Conservation (phyloP, 1,284 basidiomycete species). For the Cryptococcus neoformans region DNA sequence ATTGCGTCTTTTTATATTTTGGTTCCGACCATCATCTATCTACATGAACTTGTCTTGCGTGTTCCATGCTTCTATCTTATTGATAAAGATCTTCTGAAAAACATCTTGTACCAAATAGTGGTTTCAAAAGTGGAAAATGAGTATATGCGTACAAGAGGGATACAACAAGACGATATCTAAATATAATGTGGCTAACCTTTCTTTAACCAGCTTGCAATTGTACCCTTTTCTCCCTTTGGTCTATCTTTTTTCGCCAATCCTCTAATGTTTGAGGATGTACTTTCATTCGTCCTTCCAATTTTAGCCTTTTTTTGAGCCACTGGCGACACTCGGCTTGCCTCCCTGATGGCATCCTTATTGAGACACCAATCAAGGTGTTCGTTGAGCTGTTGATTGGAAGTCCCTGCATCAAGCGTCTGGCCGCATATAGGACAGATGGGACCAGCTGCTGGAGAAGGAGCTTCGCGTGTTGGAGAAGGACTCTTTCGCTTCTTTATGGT, state of each 20-base stretch:
- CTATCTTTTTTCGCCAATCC: neutral
- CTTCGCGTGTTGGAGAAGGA: neutral
- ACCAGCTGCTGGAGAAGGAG: slow-evolving; percentile 15
- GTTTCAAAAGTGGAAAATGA: no score
- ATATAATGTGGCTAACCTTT: neutral
- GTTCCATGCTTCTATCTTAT: no score
- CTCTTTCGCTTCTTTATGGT: slow-evolving; percentile 8
- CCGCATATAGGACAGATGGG: slow-evolving; percentile 44
- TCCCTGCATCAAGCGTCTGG: slow-evolving; percentile 23
- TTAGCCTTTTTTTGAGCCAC: neutral
- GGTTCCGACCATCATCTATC: no score
- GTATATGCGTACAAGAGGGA: no score
- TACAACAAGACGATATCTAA: no score
- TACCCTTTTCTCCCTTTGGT: neutral
- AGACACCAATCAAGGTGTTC: slow-evolving; percentile 48
- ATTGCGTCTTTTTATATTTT: no score
- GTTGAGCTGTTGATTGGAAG: slow-evolving; percentile 42
- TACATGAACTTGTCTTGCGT: no score
- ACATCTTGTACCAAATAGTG: no score
- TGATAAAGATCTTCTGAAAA: no score
- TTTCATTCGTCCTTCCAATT: neutral
- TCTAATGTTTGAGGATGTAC: neutral
- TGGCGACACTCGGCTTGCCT: slow-evolving; percentile 4
- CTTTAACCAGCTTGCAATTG: neutral
- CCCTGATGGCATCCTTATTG: slow-evolving; percentile 34